A percentile compares a stretch with the other conserved stretches of the same genome.
These are phyloP conservation scores for Lichtheimia ramosa DNA, from an alignment of 371 early-diverging fungal genomes.

Conservation along the genomic window DNA sequence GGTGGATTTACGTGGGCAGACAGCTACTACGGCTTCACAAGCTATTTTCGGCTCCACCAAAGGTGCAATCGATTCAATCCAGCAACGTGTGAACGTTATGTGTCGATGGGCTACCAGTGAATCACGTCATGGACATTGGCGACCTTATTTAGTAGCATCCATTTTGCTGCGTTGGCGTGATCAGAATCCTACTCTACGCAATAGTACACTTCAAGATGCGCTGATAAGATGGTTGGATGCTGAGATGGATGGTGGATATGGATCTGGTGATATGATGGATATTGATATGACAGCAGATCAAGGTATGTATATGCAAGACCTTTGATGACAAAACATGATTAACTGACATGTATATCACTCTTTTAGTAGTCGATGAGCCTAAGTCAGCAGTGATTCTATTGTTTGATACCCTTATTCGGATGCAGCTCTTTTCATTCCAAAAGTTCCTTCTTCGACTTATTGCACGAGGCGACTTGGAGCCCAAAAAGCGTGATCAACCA, in stretches of 20 bases:
- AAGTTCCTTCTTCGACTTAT: conserved; percentile 63
- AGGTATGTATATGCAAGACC: not conserved
- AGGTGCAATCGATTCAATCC: conserved; percentile 12
- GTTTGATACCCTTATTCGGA: conserved; percentile 60
- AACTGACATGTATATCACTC: not conserved
- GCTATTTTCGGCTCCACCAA: conserved; percentile 26
- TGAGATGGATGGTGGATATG: conserved; percentile 12
- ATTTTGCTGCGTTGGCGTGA: conserved; percentile 55
- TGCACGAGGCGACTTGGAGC: conserved; percentile 64
- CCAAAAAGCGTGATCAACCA: conserved; percentile 33
- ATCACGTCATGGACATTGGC: conserved; percentile 57
- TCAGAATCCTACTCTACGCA: conserved; percentile 22
- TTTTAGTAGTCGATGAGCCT: conserved; percentile 1
- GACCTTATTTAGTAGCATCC: conserved; percentile 56
- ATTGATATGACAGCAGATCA: conserved; percentile 5
- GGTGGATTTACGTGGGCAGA: conserved; percentile 35
- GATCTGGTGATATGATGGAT: not conserved
- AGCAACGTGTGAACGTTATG: conserved; percentile 30
- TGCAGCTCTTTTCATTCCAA: conserved; percentile 62
- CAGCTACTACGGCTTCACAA: conserved; percentile 26
- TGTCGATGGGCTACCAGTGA: conserved; percentile 65
- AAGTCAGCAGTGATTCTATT: conserved; percentile 29
- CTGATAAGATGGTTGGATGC: conserved; percentile 45
- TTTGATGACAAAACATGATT: not conserved
- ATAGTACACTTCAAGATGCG: conserved; percentile 37